phyloP scores from a whole-genome alignment of 768 basidiomycete species.

The Phaffia australis region DNA sequence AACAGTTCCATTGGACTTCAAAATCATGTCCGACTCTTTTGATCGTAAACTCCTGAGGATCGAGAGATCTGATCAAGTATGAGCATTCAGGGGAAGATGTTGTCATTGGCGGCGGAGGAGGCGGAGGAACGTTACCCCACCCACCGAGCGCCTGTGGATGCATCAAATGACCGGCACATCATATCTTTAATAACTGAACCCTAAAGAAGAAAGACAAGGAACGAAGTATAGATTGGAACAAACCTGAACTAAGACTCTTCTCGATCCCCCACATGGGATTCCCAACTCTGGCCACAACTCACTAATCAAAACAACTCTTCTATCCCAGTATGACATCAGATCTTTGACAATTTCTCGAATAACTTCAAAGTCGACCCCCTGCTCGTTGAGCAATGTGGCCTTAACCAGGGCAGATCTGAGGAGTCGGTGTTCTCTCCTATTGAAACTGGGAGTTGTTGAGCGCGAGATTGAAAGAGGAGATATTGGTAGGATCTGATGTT shows the following conservation, averaged over 20 bases:
- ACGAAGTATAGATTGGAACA: neutral
- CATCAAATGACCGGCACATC: neutral
- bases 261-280: conserved; percentile 1
- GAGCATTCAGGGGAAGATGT: no score
- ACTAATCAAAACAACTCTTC: conserved; percentile 30
- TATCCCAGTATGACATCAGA: conserved; percentile 29
- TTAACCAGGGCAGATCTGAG: conserved; percentile 26
- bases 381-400: conserved; percentile 18
- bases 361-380: conserved; percentile 6
- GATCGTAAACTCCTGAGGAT: no score
- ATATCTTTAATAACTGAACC: neutral
- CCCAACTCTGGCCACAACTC: conserved; percentile 32
- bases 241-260: conserved; percentile 13
- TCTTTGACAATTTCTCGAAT: conserved; percentile 29
- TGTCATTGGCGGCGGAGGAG: neutral
- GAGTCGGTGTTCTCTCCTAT: conserved; percentile 28
- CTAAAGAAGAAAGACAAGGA: neutral
- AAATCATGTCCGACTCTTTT: no score
- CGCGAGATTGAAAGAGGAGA: conserved; percentile 35
- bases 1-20: no score
- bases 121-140: conserved; percentile 14
- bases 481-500: conserved; percentile 28
- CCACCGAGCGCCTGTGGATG: conserved; percentile 19
- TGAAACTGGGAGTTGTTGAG: conserved; percentile 33
- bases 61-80: no score